phyloP scores from a whole-genome alignment of 1,139 yeast genomes.

The Yamadazyma diddensiae region DNA sequence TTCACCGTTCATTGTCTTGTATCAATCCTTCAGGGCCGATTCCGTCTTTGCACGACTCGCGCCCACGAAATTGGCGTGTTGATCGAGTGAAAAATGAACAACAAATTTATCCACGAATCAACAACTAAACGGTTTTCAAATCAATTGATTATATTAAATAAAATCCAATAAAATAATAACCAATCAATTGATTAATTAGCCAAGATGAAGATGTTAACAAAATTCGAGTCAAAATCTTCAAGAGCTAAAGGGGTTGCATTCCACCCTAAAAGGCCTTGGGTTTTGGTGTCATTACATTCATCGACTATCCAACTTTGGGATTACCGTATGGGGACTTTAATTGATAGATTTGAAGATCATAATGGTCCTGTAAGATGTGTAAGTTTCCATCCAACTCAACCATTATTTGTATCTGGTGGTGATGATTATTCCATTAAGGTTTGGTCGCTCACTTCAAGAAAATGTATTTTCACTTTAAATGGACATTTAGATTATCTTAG shows the following conservation, averaged over 20 bases:
- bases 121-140: conserved; percentile 6
- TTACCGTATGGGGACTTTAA: conserved; percentile 96
- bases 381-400: conserved; percentile 97
- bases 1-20: neutral
- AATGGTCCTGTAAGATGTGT: conserved; percentile 97
- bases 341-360: conserved; percentile 96
- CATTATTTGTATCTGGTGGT: conserved; percentile 94
- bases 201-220: conserved; percentile 90
- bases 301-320: conserved; percentile 98
- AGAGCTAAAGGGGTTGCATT: conserved; percentile 98
- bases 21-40: too few relatives aligned
- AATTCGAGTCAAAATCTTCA: conserved; percentile 97
- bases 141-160: conserved; percentile 2
- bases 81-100: conserved; percentile 8
- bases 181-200: conserved; percentile 2
- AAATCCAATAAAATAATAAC: conserved; percentile 4
- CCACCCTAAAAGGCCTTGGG: conserved; percentile 98
- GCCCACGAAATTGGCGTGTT: conserved; percentile 11
- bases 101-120: conserved; percentile 13
- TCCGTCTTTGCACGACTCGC: conserved; percentile 1
- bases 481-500: conserved; percentile 97
- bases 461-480: conserved; percentile 83
- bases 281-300: conserved; percentile 88
- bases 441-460: conserved; percentile 91
- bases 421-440: conserved; percentile 95